Evolutionary conservation across 2,329 filamentous ascomycete genomes (phyloP), one percentile per base, ranked within the genome.

Genomic region (Teratosphaeria zuluensis): DNA sequence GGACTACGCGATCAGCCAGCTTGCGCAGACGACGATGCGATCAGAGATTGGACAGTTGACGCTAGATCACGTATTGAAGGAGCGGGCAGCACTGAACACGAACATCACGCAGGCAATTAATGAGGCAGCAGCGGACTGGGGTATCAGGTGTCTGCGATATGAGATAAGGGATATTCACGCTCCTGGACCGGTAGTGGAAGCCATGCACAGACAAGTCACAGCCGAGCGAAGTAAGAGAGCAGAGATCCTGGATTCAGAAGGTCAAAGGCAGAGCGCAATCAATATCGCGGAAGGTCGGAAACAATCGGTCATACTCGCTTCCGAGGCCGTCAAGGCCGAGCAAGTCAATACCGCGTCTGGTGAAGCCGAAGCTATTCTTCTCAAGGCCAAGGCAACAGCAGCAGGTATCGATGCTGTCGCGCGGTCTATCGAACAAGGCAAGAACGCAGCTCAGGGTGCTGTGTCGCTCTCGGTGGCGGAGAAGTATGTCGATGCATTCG

Each of bases 61-160:
- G 0, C 88, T 99, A 68, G 94, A 99, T 75, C 92, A 99, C 76
- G 94, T 99, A 52, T 83, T 99, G 59, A 97, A 97, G 74, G 94
- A 99, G 80, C 90, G 94, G 64, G 90, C 92, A 2, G 90, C 91
- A 21, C 86, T 99, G 66, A 99, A 99, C 80, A 91, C 85, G 64
- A 97, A 99, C 77, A 99, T 99, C 73, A 97, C 94, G n/a, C 87
- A 90, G 59, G 92, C 94, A 51, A 97, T 99, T 81, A 99, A 99
- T 74, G 92, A 97, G 74, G 94, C 94, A 1, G 92, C 94, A 4
- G 88, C 95, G 69, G 92, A 92, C 57, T 99, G 94, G 94, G 94
- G 94, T 60, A 90, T 99, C 21, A 90, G 90, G 35, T 99, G 94
- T 72, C 81, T 99, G 62, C 88, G 94, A 59, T 99, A 99, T 79